A percentile compares a stretch with the other conserved stretches of the same genome.
Conservation (phyloP, 1,284 basidiomycete species). For the Pholiota adiposa region DNA sequence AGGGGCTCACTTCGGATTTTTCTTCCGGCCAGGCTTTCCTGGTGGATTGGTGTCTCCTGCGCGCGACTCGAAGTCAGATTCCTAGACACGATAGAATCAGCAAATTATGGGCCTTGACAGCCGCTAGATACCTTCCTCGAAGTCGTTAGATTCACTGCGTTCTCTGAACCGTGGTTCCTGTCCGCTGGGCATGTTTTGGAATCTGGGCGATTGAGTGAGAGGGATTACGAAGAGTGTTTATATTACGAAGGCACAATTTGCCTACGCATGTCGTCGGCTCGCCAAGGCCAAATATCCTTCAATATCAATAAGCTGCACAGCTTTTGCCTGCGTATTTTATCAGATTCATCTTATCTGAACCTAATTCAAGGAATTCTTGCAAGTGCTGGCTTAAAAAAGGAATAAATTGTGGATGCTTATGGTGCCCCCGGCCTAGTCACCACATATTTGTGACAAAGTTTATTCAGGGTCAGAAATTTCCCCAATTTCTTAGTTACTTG, state of each 20-base stretch:
- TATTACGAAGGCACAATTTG: slow-evolving; percentile 16
- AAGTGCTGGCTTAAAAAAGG: too few species aligned
- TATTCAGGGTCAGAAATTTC: too few species aligned
- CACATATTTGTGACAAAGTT: too few species aligned
- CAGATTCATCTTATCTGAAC: neutral
- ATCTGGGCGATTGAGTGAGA: slow-evolving; percentile 41
- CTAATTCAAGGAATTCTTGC: too few species aligned
- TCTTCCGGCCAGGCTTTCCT: slow-evolving; percentile 80
- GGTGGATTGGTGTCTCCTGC: slow-evolving; percentile 48
- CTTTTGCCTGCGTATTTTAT: slow-evolving; percentile 2
- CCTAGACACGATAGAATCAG: slow-evolving; percentile 36
- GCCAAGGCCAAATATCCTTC: neutral
- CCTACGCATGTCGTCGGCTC: slow-evolving; percentile 6
- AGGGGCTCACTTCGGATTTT: slow-evolving; percentile 75
- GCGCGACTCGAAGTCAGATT: slow-evolving; percentile 66
- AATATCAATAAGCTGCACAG: slow-evolving; percentile 9
- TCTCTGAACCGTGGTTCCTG: slow-evolving; percentile 46
- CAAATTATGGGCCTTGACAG: neutral
- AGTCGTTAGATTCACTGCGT: slow-evolving; percentile 60
- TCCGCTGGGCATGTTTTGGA: slow-evolving; percentile 40
- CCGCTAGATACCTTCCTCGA: slow-evolving; percentile 46
- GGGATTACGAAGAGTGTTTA: slow-evolving; percentile 40
- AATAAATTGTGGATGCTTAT: too few species aligned
- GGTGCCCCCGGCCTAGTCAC: too few species aligned
- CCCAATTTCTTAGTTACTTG: too few species aligned